Base-by-base conservation (phyloP, 192 early-diverging fungal genomes). In the Phycomyces nitens region DNA sequence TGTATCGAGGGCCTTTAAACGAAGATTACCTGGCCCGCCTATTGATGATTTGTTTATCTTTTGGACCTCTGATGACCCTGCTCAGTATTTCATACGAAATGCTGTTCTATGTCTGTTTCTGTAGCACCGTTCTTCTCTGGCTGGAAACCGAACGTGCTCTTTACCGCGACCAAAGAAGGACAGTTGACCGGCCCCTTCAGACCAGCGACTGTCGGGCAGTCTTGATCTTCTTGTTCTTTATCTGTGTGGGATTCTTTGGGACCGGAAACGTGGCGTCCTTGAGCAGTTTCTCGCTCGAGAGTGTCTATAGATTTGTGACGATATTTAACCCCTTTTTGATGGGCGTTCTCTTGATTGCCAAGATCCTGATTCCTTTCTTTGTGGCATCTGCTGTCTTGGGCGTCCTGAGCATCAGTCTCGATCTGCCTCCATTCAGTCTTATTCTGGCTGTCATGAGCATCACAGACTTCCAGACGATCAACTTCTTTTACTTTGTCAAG, bases 291-390 rank as follows among this genome's bases (percentile, higher is more conserved):
- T 90, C 89, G 1, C 76, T 98, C 29, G 84, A 89, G 60, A 87
- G 86, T 27, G 96, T 98, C 16, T 96, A 93, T 75, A 82, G 94
- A 23, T 81, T 98, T 50, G 91, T 88, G 5, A 96, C 94, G 14
- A 80, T 94, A 6, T 98, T 96, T 72, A 80, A 88, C 57, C 96
- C 96, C 1, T 92, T 96, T 77, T 65, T 93, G 34, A 96, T 96
- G 96, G 83, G 84, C 2, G 81, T 78, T 10, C 80, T 98, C 15
- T 63, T 98, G 64, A 83, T 98, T 20, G 70, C 91, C 75, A 95
- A 96, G 78, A 86, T 96, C 55, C 76, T 94, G 38, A 89, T 98
- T n/a, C 96, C 96, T 16, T 98, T 96, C 79, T 94, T 96, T 76
- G 74, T 95, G 15, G 87, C 94, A 0, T 93, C 92, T 15, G 82